Base-by-base conservation (phyloP, 2,329 filamentous ascomycete species). In the Phialocephala sp. region DNA sequence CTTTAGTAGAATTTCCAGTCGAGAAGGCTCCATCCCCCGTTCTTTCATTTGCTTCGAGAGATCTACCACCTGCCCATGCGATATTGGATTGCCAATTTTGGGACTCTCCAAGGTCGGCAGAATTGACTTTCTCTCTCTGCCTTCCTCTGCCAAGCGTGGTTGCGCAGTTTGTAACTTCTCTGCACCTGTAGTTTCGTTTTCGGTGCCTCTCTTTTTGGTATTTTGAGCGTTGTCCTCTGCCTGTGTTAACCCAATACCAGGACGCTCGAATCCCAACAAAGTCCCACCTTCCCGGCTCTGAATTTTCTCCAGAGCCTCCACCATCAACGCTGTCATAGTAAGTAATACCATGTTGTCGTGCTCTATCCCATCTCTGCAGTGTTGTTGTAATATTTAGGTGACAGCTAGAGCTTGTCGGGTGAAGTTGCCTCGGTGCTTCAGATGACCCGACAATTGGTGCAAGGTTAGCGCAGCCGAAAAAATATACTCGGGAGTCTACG, bases 281-380 rank as follows among this genome's bases (percentile, higher is more conserved):
- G n/a, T 27, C 41, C 56, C 41, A 47, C 39, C 39, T 18, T 68
- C 27, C 5, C 57, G 57, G 14, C 20, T 64, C 59, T 76, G 76
- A 15, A 80, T 67, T 65, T 72, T 77, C 18, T 80, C 72, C 12
- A 94, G 74, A 0, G 85, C 89, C 76, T 87, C 86, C 79, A 89
- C 86, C 36, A 92, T 87, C 71, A 85, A 81, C 72, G 85, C 77
- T 4, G 91, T 94, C 83, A 93, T 90, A n/a, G 89, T 91, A 50
- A 95, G 86, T 52, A 91, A 82, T 20, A 94, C 91, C 91, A 94
- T 94, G 2, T 71, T 68, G 54, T 45, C 35, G 47, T 62, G 60
- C 32, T 60, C 63, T 60, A 63, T 43, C 41, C 63, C 63, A 66
- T 60, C 57, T 64, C 27, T 8, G 36, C 24, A 27, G 60, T 32